Evolutionary conservation across 2,329 filamentous ascomycete genomes (phyloP).

Genomic region (Hypoxylon sp.): DNA sequence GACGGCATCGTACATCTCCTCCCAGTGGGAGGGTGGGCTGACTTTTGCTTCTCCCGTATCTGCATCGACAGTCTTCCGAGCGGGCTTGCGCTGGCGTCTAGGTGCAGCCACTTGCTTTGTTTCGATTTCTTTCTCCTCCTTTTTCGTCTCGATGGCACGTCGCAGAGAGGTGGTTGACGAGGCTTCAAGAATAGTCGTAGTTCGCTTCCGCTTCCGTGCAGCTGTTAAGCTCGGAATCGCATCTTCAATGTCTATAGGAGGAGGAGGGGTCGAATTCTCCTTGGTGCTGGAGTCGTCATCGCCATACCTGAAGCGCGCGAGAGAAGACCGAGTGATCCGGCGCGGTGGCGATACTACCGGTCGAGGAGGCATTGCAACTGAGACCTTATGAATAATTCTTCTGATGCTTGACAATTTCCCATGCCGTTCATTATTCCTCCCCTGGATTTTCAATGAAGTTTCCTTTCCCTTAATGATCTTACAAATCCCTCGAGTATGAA

Average conservation of each 20-base stretch:
- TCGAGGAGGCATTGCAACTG: constrained; percentile 45
- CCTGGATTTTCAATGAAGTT: background rate
- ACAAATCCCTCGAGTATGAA: background rate
- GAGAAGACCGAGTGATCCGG: constrained; percentile 53
- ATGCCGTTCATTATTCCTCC: constrained; percentile 22
- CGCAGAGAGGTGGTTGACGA: constrained; percentile 20
- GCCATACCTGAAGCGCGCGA: constrained; percentile 53
- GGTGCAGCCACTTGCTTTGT: constrained; percentile 9
- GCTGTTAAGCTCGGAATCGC: constrained; percentile 42
- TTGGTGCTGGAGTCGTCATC: constrained; percentile 30
- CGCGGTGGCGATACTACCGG: constrained; percentile 48
- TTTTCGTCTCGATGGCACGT: constrained; percentile 38
- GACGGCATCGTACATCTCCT: constrained; percentile 82
- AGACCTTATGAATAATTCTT: constrained; percentile 20
- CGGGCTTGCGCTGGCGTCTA: constrained; percentile 50
- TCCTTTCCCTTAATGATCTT: background rate
- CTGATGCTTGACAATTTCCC: constrained; percentile 32
- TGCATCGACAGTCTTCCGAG: constrained; percentile 48
- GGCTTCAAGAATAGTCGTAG: constrained; percentile 27
- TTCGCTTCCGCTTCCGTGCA: constrained; percentile 51
- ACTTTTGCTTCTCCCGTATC: constrained; percentile 42
- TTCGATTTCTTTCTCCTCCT: constrained; percentile 37
- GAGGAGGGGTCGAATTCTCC: constrained; percentile 30
- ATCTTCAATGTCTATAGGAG: constrained; percentile 53
- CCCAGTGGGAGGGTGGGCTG: constrained; percentile 65